Conservation (phyloP, 2,329 filamentous ascomycete genomes). For the Botrytis squamosa region DNA sequence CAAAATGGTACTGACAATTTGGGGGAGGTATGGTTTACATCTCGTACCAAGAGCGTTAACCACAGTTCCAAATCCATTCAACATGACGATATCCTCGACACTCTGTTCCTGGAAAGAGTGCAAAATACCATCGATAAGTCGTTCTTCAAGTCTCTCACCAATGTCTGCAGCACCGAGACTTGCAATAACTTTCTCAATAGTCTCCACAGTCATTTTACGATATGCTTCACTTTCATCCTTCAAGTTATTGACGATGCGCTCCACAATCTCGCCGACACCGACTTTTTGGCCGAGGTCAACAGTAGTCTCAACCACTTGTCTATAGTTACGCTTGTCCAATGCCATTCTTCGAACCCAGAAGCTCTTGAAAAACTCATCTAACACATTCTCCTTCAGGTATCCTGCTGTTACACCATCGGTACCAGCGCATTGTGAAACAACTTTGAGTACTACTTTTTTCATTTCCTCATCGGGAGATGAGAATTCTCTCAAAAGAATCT, state of each 20-base stretch:
- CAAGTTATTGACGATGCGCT: constrained; percentile 88
- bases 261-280: constrained; percentile 92
- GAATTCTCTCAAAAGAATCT: constrained; percentile 93
- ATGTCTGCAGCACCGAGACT: constrained; percentile 93
- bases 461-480: constrained; percentile 97
- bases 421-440: constrained; percentile 91
- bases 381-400: constrained; percentile 92
- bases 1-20: constrained; percentile 95
- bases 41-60: constrained; percentile 91
- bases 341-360: constrained; percentile 99
- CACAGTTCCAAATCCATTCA: constrained; percentile 97
- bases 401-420: constrained; percentile 93
- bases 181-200: constrained; percentile 92
- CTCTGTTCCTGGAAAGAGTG: constrained; percentile 98
- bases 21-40: constrained; percentile 93
- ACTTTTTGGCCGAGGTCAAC: constrained; percentile 97
- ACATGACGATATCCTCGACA: constrained; percentile 90
- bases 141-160: constrained; percentile 86
- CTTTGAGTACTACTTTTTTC: constrained; percentile 99
- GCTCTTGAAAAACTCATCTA: constrained; percentile 96
- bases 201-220: constrained; percentile 98
- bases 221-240: constrained; percentile 99
- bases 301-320: constrained; percentile 96
- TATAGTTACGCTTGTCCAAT: constrained; percentile 94
- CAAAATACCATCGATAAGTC: constrained; percentile 91